A percentile compares a stretch with the other conserved stretches of the same genome.
Evolutionary conservation across 805 yeast genomes (phyloP).

Genomic region (Cyberlindnera sargentensis): DNA sequence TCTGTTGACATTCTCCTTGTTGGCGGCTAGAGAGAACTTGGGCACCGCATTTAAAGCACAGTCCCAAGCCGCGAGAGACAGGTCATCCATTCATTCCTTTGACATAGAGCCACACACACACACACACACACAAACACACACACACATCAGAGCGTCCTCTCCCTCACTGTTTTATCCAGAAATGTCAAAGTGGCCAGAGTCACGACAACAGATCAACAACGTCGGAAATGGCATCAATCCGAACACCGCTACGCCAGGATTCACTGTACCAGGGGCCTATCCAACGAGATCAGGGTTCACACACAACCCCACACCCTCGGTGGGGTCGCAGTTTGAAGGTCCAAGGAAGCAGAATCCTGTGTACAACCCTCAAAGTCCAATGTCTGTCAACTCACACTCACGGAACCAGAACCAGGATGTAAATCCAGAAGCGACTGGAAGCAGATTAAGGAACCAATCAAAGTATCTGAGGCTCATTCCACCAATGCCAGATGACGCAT

Average conservation of each 20-base stretch:
- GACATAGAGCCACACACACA: too few species aligned
- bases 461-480: conserved; percentile 24
- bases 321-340: not conserved
- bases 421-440: too few species aligned
- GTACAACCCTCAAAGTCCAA: too few species aligned
- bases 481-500: conserved; percentile 18
- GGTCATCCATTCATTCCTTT: too few species aligned
- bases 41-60: too few species aligned
- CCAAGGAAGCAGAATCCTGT: conserved; percentile 2
- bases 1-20: not conserved
- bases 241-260: not conserved
- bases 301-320: not conserved
- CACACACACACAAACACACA: not conserved
- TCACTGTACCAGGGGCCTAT: conserved; percentile 1
- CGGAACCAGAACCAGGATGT: too few species aligned
- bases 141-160: too few species aligned
- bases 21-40: too few species aligned
- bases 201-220: not conserved
- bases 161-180: not conserved
- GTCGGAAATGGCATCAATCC: not conserved
- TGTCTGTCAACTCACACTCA: too few species aligned
- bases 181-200: conserved; percentile 10
- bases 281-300: not conserved
- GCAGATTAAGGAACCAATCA: conserved; percentile 5
- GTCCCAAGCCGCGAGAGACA: too few species aligned